phyloP scores from a whole-genome alignment of 1,284 basidiomycete genomes.

The Microbotryomycetes sp. region DNA sequence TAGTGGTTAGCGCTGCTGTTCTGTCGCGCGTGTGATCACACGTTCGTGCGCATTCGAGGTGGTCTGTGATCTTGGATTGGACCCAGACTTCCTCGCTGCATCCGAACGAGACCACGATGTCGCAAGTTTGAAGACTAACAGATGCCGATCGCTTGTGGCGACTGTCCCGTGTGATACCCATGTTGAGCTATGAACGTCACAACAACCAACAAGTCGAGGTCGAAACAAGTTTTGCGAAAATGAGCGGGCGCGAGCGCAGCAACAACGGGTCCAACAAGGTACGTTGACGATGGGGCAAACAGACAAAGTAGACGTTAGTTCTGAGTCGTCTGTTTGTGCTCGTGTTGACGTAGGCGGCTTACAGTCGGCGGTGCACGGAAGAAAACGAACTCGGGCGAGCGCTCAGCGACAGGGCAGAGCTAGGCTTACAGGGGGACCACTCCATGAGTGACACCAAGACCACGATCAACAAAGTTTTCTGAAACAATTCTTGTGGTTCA shows the following conservation, averaged over 20 bases:
- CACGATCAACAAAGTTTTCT: background rate
- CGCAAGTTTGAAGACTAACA: constrained; percentile 40
- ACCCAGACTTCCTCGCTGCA: background rate
- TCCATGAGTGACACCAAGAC: background rate
- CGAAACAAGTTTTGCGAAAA: background rate
- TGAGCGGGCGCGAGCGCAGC: background rate
- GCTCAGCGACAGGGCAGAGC: background rate
- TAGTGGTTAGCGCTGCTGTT: no score
- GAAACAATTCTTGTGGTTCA: background rate
- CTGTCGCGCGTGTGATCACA: background rate
- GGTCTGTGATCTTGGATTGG: background rate
- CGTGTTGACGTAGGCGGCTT: background rate
- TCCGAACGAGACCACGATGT: background rate
- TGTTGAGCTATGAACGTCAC: background rate
- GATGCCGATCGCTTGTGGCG: constrained; percentile 90
- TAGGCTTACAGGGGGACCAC: background rate
- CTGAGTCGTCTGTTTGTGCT: background rate
- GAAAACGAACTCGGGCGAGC: background rate
- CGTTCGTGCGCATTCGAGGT: background rate
- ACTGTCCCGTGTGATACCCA: constrained; percentile 74
- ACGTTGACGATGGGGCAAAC: background rate
- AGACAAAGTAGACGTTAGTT: background rate
- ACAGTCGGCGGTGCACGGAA: background rate
- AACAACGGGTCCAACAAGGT: background rate
- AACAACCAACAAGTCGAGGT: no score